phyloP scores from a whole-genome alignment of 2,329 filamentous ascomycete genomes.

The Pleoardoris graminearum region DNA sequence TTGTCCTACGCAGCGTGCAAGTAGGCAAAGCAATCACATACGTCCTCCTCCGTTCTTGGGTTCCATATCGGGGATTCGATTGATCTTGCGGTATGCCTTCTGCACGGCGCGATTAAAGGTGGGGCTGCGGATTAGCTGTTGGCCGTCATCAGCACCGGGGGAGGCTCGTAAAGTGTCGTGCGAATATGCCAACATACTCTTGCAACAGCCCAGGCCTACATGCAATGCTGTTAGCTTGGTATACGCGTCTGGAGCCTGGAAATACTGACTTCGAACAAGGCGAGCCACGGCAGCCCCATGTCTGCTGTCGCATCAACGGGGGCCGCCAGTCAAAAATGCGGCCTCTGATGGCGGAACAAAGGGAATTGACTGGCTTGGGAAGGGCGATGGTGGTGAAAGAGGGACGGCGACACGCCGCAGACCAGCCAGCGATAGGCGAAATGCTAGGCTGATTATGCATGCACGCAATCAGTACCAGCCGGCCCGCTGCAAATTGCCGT shows the following conservation, averaged over 20 bases:
- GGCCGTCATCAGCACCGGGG: neutral
- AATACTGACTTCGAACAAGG: constrained; percentile 37
- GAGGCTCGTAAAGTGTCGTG: neutral
- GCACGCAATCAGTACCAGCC: too few species aligned
- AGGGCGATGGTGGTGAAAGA: constrained; percentile 3
- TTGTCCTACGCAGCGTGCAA: too few species aligned
- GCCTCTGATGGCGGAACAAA: neutral
- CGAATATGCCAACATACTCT: constrained; percentile 28
- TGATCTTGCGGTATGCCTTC: constrained; percentile 53
- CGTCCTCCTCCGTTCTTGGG: constrained; percentile 47
- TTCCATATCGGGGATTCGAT: constrained; percentile 50
- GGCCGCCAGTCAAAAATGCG: neutral
- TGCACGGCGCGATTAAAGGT: constrained; percentile 59
- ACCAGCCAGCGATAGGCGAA: neutral
- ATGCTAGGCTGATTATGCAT: too few species aligned
- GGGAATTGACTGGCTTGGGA: constrained; percentile 1
- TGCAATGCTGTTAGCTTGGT: constrained; percentile 25
- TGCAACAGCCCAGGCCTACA: constrained; percentile 45
- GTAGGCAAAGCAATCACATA: constrained; percentile 46
- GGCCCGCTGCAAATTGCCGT: constrained; percentile 6
- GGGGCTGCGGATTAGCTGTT: constrained; percentile 57
- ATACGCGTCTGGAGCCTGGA: neutral
- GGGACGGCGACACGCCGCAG: constrained; percentile 7
- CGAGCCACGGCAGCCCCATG: constrained; percentile 37
- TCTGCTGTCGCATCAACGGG: neutral